Percentiles rank a stretch among this genome's conserved stretches.
phyloP scores from a whole-genome alignment of 305 asterid species.

The Withania somnifera region DNA sequence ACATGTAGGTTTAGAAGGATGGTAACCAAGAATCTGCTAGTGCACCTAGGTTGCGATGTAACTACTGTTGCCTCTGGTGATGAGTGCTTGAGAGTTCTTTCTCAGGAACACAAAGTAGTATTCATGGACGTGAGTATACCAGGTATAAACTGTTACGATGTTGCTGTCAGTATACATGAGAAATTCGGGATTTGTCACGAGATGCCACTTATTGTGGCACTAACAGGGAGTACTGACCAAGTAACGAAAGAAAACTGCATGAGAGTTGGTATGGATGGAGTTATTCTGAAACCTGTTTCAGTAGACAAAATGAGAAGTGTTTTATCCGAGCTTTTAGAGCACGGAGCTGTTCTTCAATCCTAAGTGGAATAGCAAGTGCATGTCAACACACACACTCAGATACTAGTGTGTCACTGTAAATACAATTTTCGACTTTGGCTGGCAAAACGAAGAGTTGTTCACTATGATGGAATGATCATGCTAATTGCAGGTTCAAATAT shows the following conservation, averaged over 20 bases:
- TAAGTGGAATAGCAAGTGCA: background rate
- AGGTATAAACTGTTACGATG: slow-evolving; percentile 50
- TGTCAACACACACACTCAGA: background rate
- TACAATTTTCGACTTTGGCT: background rate
- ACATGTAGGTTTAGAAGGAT: slow-evolving; percentile 64
- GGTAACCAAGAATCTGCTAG: slow-evolving; percentile 78
- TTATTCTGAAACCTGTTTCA: slow-evolving; percentile 71
- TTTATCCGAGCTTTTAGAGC: slow-evolving; percentile 67
- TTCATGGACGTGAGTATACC: slow-evolving; percentile 61
- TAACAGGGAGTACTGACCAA: slow-evolving; percentile 59
- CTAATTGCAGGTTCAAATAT: background rate
- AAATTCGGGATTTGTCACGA: slow-evolving; percentile 52
- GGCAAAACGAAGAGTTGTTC: background rate
- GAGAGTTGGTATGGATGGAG: slow-evolving; percentile 85
- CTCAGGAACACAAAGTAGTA: slow-evolving; percentile 63
- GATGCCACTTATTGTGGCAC: slow-evolving; percentile 66
- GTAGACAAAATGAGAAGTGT: slow-evolving; percentile 84
- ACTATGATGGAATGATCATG: background rate
- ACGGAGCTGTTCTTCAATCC: slow-evolving; percentile 41
- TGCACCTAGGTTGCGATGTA: slow-evolving; percentile 87
- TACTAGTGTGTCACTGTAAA: background rate
- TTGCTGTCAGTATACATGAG: slow-evolving; percentile 50
- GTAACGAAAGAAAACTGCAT: slow-evolving; percentile 58
- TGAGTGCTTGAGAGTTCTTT: slow-evolving; percentile 55
- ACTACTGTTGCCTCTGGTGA: slow-evolving; percentile 61